phyloP scores from a whole-genome alignment of 2,329 filamentous ascomycete genomes.

The Epichloe gansuensis region DNA sequence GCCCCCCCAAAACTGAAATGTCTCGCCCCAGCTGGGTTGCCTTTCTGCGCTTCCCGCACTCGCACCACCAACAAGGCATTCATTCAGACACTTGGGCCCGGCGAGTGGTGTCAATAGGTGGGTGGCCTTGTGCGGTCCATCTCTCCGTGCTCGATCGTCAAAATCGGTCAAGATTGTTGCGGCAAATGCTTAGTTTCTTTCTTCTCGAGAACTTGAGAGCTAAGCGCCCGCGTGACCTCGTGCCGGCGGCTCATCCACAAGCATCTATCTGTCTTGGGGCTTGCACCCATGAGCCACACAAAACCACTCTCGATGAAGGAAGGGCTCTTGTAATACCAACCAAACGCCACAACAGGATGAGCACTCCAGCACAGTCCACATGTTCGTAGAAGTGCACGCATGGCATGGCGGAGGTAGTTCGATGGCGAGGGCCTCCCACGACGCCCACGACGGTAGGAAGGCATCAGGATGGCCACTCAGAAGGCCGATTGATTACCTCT shows the following conservation, averaged over 20 bases:
- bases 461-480: background rate
- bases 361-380: background rate
- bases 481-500: background rate
- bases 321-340: background rate
- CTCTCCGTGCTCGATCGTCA: background rate
- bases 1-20: conserved; percentile 1
- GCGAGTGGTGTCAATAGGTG: background rate
- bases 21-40: background rate
- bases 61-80: background rate
- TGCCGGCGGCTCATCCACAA: background rate
- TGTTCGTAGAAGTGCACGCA: background rate
- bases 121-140: background rate
- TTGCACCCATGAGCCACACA: background rate
- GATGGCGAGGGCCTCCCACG: background rate
- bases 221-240: conserved; percentile 1
- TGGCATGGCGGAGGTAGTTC: background rate
- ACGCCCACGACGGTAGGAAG: background rate
- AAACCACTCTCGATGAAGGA: background rate
- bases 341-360: background rate
- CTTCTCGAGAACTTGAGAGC: background rate
- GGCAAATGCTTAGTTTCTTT: background rate
- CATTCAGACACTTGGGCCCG: background rate
- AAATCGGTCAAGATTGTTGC: conserved; percentile 2
- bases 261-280: background rate
- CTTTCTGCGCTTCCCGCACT: conserved; percentile 1